Base-by-base conservation (phyloP, 164 flowering plant genomes). In the Berberis thunbergii region DNA sequence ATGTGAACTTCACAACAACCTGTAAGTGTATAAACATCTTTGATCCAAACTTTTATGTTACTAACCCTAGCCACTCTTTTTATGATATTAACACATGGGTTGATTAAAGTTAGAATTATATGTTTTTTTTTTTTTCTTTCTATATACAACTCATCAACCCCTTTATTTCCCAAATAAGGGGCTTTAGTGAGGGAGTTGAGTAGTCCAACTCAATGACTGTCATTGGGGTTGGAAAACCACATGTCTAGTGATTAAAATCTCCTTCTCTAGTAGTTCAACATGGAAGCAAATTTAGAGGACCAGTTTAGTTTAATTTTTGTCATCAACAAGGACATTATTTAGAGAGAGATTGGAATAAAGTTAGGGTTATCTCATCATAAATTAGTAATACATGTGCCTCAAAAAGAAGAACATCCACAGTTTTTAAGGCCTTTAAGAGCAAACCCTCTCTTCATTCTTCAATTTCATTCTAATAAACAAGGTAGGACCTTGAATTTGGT, bases 161-260 rank as follows among this genome's bases (percentile, higher is more conserved):
- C 4, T 38, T 41, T 61, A 67, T 74, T 70, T 50, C 55, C 62
- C 43, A 57, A 52, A 61, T 48, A 57, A 1, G 50, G 40, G 48
- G 56, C 69, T 65, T 64, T 53, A 62, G 26, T 26, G 26, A n/a
- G 69, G 64, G 66, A 65, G 72, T 71, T 71, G 74, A 68, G 74
- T 69, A 71, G 72, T 71, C 69, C 62, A 71, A 65, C 70, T 65
- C 74, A 64, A 70, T 67, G 73, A 42, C 69, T 63, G 64, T 3
- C 60, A 1, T 52, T 26, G n/a, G 64, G 46, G 45, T 57, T 67
- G 64, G 71, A 54, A 49, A 67, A 59, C 64, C 61, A 67, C 59
- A 64, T 65, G 68, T 42, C 61, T 48, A 55, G 39, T 53, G 39
- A 64, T 69, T 54, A 66, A 69, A 62, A 41, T 46, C 8, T 2